Conservation (phyloP, 805 yeast species). For the Tetrapisispora phaffii region DNA sequence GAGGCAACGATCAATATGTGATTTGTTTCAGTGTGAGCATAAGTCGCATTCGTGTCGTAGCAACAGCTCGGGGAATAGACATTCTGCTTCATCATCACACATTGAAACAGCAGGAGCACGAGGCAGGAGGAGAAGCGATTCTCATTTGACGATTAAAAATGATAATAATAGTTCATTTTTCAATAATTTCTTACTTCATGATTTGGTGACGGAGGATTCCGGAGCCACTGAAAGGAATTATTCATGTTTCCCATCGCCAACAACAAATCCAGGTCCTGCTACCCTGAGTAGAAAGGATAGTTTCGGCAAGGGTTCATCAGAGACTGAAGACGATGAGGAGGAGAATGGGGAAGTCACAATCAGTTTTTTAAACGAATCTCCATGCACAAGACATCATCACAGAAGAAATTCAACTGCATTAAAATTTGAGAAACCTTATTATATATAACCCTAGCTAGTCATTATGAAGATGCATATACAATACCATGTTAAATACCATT, state of each 20-base stretch:
- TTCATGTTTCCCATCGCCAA: neutral
- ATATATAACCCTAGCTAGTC: neutral
- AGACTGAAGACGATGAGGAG: neutral
- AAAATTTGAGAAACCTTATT: constrained; percentile 18
- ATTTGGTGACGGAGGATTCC: neutral
- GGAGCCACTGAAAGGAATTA: neutral
- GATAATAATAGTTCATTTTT: neutral
- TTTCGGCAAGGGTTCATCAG: neutral
- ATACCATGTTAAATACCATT: neutral
- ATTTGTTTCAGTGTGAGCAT: constrained; percentile 1
- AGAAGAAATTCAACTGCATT: constrained; percentile 24
- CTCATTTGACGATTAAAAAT: neutral
- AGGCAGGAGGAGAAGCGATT: neutral
- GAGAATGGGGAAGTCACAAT: neutral
- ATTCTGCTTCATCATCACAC: neutral
- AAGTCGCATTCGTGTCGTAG: neutral
- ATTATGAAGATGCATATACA: neutral
- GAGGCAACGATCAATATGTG: neutral
- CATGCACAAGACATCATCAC: constrained; percentile 27
- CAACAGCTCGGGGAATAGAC: neutral
- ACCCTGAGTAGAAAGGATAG: neutral
- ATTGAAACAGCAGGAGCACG: neutral
- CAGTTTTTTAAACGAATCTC: constrained; percentile 7
- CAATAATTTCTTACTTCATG: neutral
- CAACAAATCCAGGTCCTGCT: neutral